Percentiles rank a stretch among this genome's conserved stretches.
Conservation (phyloP, 805 yeast genomes). For the Vanderwaltozyma verrucispora region DNA sequence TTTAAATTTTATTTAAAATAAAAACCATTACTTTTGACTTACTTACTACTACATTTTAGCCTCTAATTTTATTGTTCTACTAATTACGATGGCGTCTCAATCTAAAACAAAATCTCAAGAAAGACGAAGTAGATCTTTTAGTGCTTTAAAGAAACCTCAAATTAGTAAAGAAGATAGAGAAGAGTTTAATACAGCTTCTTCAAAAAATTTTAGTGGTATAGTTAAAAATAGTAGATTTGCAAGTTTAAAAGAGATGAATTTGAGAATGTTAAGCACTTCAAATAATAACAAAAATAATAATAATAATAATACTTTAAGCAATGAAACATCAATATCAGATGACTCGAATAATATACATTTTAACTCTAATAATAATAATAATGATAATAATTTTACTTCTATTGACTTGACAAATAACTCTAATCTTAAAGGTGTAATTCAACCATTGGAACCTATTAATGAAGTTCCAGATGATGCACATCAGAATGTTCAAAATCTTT, state of each 20-base stretch:
- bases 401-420: neutral
- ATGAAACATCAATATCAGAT: neutral
- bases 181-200: neutral
- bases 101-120: constrained; percentile 3
- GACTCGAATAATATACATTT: neutral
- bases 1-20: no score
- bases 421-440: neutral
- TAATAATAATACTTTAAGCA: neutral
- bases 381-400: neutral
- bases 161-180: constrained; percentile 1
- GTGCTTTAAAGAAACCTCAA: constrained; percentile 4
- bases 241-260: constrained; percentile 3
- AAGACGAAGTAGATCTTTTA: constrained; percentile 13
- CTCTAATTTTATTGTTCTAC: no score
- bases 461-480: constrained; percentile 8
- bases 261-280: neutral
- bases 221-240: constrained; percentile 2
- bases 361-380: no score
- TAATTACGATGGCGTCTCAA: neutral
- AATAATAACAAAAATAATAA: neutral
- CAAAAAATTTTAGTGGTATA: neutral
- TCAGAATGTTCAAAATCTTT: constrained; percentile 1
- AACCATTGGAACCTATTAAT: constrained; percentile 8
- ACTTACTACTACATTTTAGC: no score
- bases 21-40: no score